A percentile compares a stretch with the other conserved stretches of the same genome.
phyloP scores from a whole-genome alignment of 441 rosid genomes.

The Francoa sonchifolia region DNA sequence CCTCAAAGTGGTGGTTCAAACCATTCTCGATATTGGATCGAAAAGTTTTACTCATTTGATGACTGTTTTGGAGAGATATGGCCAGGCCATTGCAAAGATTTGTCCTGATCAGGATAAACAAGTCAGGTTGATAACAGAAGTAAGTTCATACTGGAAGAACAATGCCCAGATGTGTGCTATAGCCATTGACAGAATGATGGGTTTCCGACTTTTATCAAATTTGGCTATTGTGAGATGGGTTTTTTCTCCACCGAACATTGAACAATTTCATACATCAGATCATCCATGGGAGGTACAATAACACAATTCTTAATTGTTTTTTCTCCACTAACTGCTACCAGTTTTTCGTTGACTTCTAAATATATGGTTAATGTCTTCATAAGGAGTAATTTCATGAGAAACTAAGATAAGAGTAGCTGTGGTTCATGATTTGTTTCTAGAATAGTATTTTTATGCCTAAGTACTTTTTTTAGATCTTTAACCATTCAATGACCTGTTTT shows the following conservation, averaged over 20 bases:
- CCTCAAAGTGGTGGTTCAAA: slow-evolving; percentile 61
- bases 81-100: slow-evolving; percentile 64
- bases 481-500: too few relatives aligned
- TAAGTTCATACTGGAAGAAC: slow-evolving; percentile 80
- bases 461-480: too few relatives aligned
- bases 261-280: slow-evolving; percentile 79
- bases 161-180: slow-evolving; percentile 81
- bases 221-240: slow-evolving; percentile 95
- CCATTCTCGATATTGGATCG: slow-evolving; percentile 88
- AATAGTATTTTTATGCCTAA: too few relatives aligned
- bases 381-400: neutral
- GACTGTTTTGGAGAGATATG: slow-evolving; percentile 89
- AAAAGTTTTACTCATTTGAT: slow-evolving; percentile 97
- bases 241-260: slow-evolving; percentile 66
- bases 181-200: slow-evolving; percentile 98
- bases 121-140: slow-evolving; percentile 65
- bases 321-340: neutral
- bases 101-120: slow-evolving; percentile 83
- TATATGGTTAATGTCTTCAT: slow-evolving; percentile 2
- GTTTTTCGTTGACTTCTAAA: neutral
- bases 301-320: neutral
- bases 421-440: too few relatives aligned
- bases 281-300: slow-evolving; percentile 83
- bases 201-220: slow-evolving; percentile 89
- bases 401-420: too few relatives aligned